Conservation (phyloP, 257 asterid genomes). For the Fraxinus pennsylvanica region DNA sequence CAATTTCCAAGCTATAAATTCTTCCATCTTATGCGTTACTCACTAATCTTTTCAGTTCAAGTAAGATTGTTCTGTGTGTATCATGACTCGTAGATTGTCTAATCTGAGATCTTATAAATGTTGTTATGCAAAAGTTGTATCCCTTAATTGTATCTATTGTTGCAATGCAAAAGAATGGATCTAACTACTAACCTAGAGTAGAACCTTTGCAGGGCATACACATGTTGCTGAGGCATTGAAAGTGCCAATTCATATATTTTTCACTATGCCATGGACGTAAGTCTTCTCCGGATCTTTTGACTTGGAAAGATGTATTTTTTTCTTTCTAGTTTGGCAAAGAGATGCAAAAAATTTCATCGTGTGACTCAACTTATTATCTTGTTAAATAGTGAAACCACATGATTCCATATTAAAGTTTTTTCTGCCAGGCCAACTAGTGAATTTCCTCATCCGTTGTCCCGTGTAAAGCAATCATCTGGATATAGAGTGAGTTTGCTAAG, state of each 20-base stretch:
- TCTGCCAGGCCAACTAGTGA: constrained; percentile 90
- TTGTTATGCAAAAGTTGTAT: neutral
- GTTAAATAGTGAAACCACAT: constrained; percentile 21
- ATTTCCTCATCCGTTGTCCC: constrained; percentile 97
- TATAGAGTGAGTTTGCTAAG: constrained; percentile 65
- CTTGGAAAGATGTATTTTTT: constrained; percentile 14
- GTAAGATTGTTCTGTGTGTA: neutral
- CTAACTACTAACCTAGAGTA: constrained; percentile 22
- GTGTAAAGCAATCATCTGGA: constrained; percentile 95
- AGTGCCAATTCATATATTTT: constrained; percentile 86
- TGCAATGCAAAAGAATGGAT: neutral
- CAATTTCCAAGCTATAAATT: neutral
- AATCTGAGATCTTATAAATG: neutral
- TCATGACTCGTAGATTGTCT: neutral
- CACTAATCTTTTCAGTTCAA: neutral
- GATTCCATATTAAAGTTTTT: constrained; percentile 17
- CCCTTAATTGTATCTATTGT: constrained; percentile 10
- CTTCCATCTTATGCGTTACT: neutral
- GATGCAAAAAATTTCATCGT: neutral
- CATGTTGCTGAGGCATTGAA: constrained; percentile 94
- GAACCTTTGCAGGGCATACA: constrained; percentile 66
- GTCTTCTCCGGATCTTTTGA: constrained; percentile 40
- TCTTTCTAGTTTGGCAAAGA: constrained; percentile 27
- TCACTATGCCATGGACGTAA: constrained; percentile 99
- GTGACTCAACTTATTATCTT: constrained; percentile 17